Base-by-base conservation (phyloP, 202 grass and related monocot genomes). In the Schoenoplectus tabernaemontani region DNA sequence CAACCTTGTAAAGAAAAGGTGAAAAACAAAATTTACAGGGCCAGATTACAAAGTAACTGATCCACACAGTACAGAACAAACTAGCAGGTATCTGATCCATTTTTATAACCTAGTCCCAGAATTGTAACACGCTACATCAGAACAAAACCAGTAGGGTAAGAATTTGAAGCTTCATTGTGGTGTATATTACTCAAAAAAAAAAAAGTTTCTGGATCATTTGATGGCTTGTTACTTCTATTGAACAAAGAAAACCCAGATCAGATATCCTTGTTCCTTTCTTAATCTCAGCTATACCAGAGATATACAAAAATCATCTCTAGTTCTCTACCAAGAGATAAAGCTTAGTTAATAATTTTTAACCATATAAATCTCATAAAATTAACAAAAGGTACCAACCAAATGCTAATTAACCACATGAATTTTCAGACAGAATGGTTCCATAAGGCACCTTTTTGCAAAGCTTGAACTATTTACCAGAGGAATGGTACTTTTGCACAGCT, bases 61-160 rank as follows among this genome's bases (percentile, higher is more conserved):
- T 36, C 57, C 63, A 64, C 11, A 48, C 56, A 41, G 70, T 46
- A n/a, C n/a, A n/a, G 20, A 53, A 82, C 26, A n/a, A 67, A 87
- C 24, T 57, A 62, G 44, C 6, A 8, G 19, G 33, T 78, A 24
- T 7, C 50, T 24, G 67, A 7, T 53, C 82, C 59, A 63, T 23
- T 58, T 57, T 13, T 3, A 82, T 69, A 64, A 56, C 3, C 6
- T 75, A 37, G 71, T 54, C 30, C 24, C 30, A 56, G 7, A 53
- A 56, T 54, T 56, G 48, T 8, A 56, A 20, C 56, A 74, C 26
- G 34, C 2, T 72, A 74, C 16, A 54, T 32, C 15, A 19, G 7
- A 5, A 54, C 15, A 54, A 51, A 54, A 72, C 6, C 28, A 50
- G 23, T 51, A 51, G 1, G 11, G 0, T 50, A 50, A 9, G 2